Evolutionary conservation across 2,329 filamentous ascomycete species (phyloP).

Genomic region (Chaetomium olivaceum): DNA sequence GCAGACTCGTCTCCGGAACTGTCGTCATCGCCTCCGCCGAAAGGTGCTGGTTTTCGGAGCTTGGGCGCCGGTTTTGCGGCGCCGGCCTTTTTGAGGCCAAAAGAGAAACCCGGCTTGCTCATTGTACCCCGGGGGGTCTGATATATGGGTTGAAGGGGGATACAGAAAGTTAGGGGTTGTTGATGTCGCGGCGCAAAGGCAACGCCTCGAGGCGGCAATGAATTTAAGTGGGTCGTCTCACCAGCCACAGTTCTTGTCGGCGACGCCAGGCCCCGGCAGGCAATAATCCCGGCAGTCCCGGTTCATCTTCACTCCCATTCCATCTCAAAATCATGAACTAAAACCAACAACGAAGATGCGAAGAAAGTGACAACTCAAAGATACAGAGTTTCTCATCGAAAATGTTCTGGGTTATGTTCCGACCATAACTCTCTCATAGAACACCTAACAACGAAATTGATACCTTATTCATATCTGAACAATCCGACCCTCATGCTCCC

Average conservation of each 20-base stretch:
- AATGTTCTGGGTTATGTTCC: not conserved
- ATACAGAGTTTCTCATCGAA: not conserved
- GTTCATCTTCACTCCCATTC: not conserved
- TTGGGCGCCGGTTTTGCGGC: constrained; percentile 51
- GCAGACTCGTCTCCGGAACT: constrained; percentile 43
- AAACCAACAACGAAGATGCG: not conserved
- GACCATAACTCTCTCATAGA: not conserved
- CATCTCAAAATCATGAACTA: not conserved
- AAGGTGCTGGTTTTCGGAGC: constrained; percentile 55
- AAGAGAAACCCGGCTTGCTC: constrained; percentile 52
- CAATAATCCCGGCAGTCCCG: not conserved
- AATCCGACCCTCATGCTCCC: not conserved
- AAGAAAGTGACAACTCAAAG: not conserved
- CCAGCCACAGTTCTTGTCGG: constrained; percentile 20
- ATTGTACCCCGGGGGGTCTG: constrained; percentile 34
- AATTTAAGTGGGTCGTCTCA: constrained; percentile 10
- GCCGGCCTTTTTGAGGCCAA: constrained; percentile 62
- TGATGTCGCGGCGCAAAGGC: constrained; percentile 1
- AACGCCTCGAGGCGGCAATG: not conserved
- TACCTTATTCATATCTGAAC: not conserved
- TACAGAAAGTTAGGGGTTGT: not conserved
- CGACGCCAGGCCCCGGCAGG: constrained; percentile 11
- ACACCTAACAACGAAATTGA: not conserved
- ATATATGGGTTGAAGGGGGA: not conserved
- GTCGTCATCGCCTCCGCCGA: constrained; percentile 61